Evolutionary conservation across 179 eudicot species (phyloP), one percentile per base, ranked within the genome.

Genomic region (Pouteria campechiana): DNA sequence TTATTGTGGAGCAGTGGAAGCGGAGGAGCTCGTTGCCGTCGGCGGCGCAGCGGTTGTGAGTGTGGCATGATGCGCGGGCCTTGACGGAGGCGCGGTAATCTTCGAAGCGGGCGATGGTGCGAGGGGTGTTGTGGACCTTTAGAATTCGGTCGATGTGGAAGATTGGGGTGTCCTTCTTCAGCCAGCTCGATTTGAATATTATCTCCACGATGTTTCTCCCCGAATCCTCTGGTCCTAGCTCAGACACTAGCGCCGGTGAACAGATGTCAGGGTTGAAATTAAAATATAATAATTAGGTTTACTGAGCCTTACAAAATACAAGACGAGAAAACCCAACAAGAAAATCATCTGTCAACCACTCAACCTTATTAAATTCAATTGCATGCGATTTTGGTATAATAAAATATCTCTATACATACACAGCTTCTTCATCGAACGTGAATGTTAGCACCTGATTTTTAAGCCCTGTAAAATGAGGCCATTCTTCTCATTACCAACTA

Each of bases 121-220:
- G 67, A 2, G 57, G 83, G 2, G 95, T 78, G 74, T 78, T 89
- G 65, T 85, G 83, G 58, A 89, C 86, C 12, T 89, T 89, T 28
- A 89, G 46, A 56, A 89, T 89, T 63, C 97, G 79, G 67, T 89
- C 95, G 74, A 89, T 81, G 65, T 76, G 75, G 64, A 80, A 78
- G n/a, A 85, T 71, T 0, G 83, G 75, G 17, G 54, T 67, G 52
- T 85, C 97, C 57, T 63, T 89, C 24, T 85, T 89, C 9, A 81
- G 64, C 97, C 97, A 85, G 32, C 97, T 89, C 23, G 97, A 89
- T 57, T 89, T 89, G 86, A 89, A 89, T 52, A 85, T 85, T 54
- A 89, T 89, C 43, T 89, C 97, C 29, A 89, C 97, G 38, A 89
- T 81, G 52, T 85, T 89, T 6, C 97, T 72, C 33, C 97, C 94